Base-by-base conservation (phyloP, 352 stramenopile genomes). In the Thraustochytrium sp. region DNA sequence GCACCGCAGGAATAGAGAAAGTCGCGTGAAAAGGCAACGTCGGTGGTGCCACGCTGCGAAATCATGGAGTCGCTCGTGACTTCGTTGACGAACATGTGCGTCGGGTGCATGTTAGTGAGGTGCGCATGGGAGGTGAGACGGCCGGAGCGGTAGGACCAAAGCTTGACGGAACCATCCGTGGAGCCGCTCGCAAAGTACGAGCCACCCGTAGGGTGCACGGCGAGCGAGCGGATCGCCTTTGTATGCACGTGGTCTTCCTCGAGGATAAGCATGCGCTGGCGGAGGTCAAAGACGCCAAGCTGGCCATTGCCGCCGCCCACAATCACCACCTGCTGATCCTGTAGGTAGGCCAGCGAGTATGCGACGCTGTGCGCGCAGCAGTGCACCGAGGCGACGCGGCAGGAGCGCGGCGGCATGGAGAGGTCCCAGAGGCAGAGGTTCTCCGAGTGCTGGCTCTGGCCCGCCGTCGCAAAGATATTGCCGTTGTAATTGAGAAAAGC, bases 1-100 rank as follows among this genome's bases (percentile, higher is more conserved):
- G 75, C 75, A 31, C 75, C 75, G 29, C 75, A 84, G 21, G 75
- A 68, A 29, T 80, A 84, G n/a, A 84, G 42, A 78, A 76, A 75
- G 55, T 84, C 75, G 18, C 44, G 40, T 9, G 75, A 76, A 34
- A 84, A 84, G 16, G 61, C 31, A 11, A 84, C 29, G 29, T 84
- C 75, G n/a, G 75, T 84, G 9, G 61, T 80, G 5, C 75, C 75
- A 13, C 75, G 55, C 49, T 84, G 75, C 3, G 34, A 49, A 16
- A 84, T 44, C 13, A 84, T 42, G 34, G 63, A 84, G 40, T 73
- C 75, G 18, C 34, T 68, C 2, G 55, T 84, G 23, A 75, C n/a
- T 16, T 56, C 55, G 49, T 84, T 84, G 5, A 84, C 36, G 37
- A 84, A 84, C 31, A 56, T 76, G 26, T 84, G 75, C 54, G 61